Evolutionary conservation across 352 stramenopile species (phyloP).

Genomic region (Globisporangium sylvaticum): DNA sequence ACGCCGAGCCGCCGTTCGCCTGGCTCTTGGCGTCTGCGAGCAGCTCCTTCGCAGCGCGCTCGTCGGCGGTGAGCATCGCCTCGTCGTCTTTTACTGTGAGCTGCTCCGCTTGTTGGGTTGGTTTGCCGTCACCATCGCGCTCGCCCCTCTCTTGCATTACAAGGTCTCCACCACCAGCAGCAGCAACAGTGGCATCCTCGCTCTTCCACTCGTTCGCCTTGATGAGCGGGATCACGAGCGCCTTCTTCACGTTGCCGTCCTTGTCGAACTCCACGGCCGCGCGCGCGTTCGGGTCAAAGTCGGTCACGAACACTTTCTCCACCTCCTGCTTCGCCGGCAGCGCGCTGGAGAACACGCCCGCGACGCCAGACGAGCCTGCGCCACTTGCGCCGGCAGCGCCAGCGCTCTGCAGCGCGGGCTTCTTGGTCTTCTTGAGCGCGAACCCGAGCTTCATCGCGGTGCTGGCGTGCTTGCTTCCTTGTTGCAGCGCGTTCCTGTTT

Average conservation of each 20-base stretch:
- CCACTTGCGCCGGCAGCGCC: constrained; percentile 7
- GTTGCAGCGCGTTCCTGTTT: no score
- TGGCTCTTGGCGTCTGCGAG: constrained; percentile 30
- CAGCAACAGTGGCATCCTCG: background rate
- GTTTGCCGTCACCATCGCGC: background rate
- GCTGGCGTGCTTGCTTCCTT: no score
- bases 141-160: background rate
- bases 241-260: constrained; percentile 17
- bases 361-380: background rate
- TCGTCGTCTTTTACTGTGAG: background rate
- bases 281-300: constrained; percentile 52
- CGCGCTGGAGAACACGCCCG: constrained; percentile 20
- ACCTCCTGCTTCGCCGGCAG: constrained; percentile 9
- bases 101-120: background rate
- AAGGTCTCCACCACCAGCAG: background rate
- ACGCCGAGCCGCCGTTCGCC: background rate
- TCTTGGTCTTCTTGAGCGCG: constrained; percentile 71
- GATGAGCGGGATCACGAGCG: constrained; percentile 71
- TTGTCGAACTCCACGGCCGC: constrained; percentile 24
- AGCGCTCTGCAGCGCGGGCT: constrained; percentile 21
- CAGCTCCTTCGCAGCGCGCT: constrained; percentile 34
- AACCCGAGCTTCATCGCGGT: constrained; percentile 62
- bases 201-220: constrained; percentile 53
- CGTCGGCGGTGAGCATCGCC: constrained; percentile 25
- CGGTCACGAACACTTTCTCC: constrained; percentile 71